Base-by-base conservation (phyloP, 495 filamentous ascomycete species). In the Amphirosellinia nigrospora region DNA sequence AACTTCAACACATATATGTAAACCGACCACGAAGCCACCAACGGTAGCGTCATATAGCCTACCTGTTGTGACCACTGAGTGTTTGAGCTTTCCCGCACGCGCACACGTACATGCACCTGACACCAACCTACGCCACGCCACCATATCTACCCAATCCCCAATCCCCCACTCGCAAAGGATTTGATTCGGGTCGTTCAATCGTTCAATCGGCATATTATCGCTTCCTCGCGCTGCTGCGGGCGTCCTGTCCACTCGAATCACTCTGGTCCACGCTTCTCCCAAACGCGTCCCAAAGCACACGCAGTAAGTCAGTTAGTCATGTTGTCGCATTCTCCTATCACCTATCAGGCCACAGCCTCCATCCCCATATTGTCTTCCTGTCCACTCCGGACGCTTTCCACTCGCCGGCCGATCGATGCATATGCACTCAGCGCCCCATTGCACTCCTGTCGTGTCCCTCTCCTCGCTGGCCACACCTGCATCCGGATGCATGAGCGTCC, bases 381-480 rank as follows among this genome's bases (percentile, higher is more conserved):
- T 19, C 48, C 46, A 64, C 36, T 56, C 59, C 19, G 64, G 70
- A 65, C 59, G 74, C 46, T 71, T 69, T 72, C 71, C 67, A 72
- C 72, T 69, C 64, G 70, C 71, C 71, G 67, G 77, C 56, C 69
- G 77, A 76, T 77, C 75, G 72, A 66, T 79, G 77, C 77, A 79
- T 79, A 77, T 79, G 77, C 75, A 72, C 64, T 64, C 58, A 60
- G 59, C 59, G 32, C 48, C 46, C 68, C 46, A 63, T 55, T 55
- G 68, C 68, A 63, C 39, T 74, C 75, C 71, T 79, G 77, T 79
- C 75, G 73, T 78, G 77, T 79, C 75, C 67, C 61, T 74, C 70
- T 71, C 66, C 70, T 73, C 69, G 74, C 74, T 77, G 73, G 74
- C 76, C 74, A 76, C 55, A 73, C 71, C 74, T 76, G 68, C 71